Percentiles rank a stretch among this genome's conserved stretches.
Conservation (phyloP, 768 basidiomycete species). For the Macrolepiota dolichaula region DNA sequence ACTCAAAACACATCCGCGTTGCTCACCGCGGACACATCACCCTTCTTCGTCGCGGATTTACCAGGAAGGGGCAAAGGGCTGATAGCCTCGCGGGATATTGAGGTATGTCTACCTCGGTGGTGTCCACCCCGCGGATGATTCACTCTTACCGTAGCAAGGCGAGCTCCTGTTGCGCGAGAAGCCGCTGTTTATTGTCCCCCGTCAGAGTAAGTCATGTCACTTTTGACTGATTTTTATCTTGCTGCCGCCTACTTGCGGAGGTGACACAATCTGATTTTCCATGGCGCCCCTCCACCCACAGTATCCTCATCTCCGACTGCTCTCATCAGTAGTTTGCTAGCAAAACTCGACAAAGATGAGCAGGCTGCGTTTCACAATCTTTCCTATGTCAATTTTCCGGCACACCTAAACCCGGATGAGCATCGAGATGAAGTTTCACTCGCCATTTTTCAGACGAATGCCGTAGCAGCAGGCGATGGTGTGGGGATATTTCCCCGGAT, state of each 20-base stretch:
- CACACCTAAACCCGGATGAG: slow-evolving; percentile 30
- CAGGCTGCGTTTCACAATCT: slow-evolving; percentile 48
- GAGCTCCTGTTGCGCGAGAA: slow-evolving; percentile 54
- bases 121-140: background rate
- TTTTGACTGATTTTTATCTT: slow-evolving; percentile 3
- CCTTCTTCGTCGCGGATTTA: slow-evolving; percentile 37
- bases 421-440: slow-evolving; percentile 47
- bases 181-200: slow-evolving; percentile 52
- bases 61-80: slow-evolving; percentile 56
- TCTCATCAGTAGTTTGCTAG: slow-evolving; percentile 35
- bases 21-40: background rate
- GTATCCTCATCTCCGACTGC: slow-evolving; percentile 43
- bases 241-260: background rate
- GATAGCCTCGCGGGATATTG: slow-evolving; percentile 48
- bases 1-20: background rate
- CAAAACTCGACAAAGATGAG: slow-evolving; percentile 26
- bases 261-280: slow-evolving; percentile 1
- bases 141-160: slow-evolving; percentile 41
- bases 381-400: slow-evolving; percentile 53
- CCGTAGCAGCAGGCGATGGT: slow-evolving; percentile 47
- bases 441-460: slow-evolving; percentile 67
- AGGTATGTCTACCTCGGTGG: slow-evolving; percentile 27
- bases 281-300: too few relatives aligned
- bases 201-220: slow-evolving; percentile 32
- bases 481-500: slow-evolving; percentile 67